A percentile compares a stretch with the other conserved stretches of the same genome.
Conservation (phyloP, 176 grass and related monocot genomes). For the Rhynchospora pubera region DNA sequence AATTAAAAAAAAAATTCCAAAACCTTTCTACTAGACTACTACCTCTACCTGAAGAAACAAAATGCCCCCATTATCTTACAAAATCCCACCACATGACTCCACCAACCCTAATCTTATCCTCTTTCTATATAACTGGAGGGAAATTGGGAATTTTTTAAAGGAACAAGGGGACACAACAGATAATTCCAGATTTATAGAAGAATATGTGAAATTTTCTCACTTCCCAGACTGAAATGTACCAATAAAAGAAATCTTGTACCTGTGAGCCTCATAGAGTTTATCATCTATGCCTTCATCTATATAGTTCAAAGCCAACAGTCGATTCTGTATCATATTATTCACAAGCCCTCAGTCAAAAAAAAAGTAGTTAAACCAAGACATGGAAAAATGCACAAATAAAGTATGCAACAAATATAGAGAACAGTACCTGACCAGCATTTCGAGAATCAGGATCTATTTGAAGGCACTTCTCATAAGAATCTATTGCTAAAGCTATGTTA, state of each 20-base stretch:
- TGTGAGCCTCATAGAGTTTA: conserved; percentile 93
- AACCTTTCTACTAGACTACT: too few relatives aligned
- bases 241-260: conserved; percentile 27
- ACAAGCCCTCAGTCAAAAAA: conserved; percentile 11
- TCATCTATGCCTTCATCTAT: conserved; percentile 84
- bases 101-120: not conserved
- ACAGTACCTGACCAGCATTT: conserved; percentile 90
- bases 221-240: not conserved
- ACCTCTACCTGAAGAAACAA: not conserved
- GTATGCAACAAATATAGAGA: conserved; percentile 10
- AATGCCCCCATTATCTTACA: not conserved
- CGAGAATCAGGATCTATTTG: conserved; percentile 95
- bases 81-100: not conserved
- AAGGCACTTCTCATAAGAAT: conserved; percentile 95
- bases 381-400: not conserved
- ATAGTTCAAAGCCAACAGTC: conserved; percentile 97
- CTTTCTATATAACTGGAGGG: not conserved
- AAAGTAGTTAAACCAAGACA: conserved; percentile 19
- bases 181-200: not conserved
- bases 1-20: not conserved
- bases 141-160: not conserved
- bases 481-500: conserved; percentile 77
- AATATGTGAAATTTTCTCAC: not conserved
- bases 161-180: not conserved
- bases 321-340: conserved; percentile 59